Evolutionary conservation across 2,329 filamentous ascomycete species (phyloP), one percentile per base, ranked within the genome.

Genomic region (Hymenotorrendiella dingleyae): DNA sequence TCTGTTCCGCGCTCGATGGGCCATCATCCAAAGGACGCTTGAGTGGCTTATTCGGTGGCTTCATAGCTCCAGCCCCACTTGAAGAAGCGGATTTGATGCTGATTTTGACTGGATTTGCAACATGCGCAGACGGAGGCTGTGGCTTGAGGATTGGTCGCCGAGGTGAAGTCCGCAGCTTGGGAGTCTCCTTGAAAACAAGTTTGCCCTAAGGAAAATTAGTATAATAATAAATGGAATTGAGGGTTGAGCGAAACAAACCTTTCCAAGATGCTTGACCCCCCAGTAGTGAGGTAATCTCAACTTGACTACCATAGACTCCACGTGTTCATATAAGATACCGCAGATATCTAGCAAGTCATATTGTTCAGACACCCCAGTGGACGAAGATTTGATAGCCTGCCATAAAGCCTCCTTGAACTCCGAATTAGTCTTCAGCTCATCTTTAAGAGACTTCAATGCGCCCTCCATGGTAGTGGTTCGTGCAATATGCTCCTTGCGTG

Each of bases 291-390:
- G 72, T 42, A 69, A 66, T 41, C 66, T 66, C 44, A 77, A 57
- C 12, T 64, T 70, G 27, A 77, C 49, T 22, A 68, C 54, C 36
- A 76, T 55, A 6, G 67, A 67, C 36, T 67, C 63, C 16, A 71
- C 67, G n/a, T 69, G 61, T 12, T 71, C 67, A 46, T 74, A 74
- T 46, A 78, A 62, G 35, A 72, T 59, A 24, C 65, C 64, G 54
- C 73, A 74, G 26, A 77, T 63, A 49, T 76, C 71, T 27, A 77
- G 56, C 9, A 78, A 52, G 50, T 72, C 71, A 21, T 65, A 60
- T 53, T 73, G 69, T 54, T 78, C 74, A 14, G 63, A 54, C 22
- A 71, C 57, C 6, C 70, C 69, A 34, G 74, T 65, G 16, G 66
- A 55, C 1, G 67, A 62, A 21, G 73, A 76, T 27, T 67, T 64